phyloP scores from a whole-genome alignment of 306 rosid genomes.

The Herpetospermum pedunculosum region DNA sequence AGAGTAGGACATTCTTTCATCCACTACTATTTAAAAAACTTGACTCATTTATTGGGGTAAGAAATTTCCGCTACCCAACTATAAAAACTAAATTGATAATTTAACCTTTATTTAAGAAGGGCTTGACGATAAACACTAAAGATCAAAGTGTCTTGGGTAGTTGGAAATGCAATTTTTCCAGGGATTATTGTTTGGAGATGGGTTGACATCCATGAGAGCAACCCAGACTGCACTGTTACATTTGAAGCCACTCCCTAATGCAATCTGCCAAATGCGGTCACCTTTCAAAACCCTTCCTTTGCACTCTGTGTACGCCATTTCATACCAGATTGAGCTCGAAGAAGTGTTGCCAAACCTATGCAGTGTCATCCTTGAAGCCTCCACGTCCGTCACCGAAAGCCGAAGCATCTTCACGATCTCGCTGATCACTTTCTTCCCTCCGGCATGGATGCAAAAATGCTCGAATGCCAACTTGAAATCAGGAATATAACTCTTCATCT shows the following conservation, averaged over 20 bases:
- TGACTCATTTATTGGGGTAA: too few species aligned
- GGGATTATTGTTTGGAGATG: conserved; percentile 3
- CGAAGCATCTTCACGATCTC: conserved; percentile 8
- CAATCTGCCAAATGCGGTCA: conserved; percentile 16
- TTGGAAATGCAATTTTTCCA: conserved; percentile 11
- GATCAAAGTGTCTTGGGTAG: not conserved
- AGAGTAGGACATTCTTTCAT: too few species aligned
- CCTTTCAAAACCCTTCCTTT: conserved; percentile 13
- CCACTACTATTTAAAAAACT: too few species aligned
- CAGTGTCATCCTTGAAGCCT: conserved; percentile 20
- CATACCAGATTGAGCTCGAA: conserved; percentile 17
- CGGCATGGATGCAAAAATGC: conserved; percentile 20
- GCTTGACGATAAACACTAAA: not conserved
- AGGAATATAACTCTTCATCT: not conserved
- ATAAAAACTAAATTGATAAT: too few species aligned
- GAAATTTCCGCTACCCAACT: too few species aligned
- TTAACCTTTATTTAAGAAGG: not conserved
- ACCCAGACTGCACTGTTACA: conserved; percentile 18
- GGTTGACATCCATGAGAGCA: not conserved
- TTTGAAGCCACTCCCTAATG: conserved; percentile 20
- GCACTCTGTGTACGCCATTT: conserved; percentile 15
- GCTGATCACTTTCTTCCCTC: conserved; percentile 15
- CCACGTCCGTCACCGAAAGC: not conserved
- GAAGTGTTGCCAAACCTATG: conserved; percentile 23
- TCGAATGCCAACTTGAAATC: conserved; percentile 17